These are phyloP conservation scores for Fraxinus floribunda DNA, from an alignment of 305 asterid species.

Conservation along the genomic window DNA sequence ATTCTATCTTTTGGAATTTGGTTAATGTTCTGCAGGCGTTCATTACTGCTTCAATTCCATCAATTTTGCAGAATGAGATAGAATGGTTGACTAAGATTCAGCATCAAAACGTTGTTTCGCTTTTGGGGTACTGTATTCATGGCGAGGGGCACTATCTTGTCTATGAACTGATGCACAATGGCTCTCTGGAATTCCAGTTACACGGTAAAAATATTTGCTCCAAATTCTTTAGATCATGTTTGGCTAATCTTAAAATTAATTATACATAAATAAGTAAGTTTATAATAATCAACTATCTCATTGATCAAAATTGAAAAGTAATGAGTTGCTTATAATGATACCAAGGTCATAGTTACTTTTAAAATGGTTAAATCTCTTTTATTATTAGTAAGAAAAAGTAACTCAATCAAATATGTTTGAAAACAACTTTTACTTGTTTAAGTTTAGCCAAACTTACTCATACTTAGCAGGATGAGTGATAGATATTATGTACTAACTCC, in stretches of 20 bases:
- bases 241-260: background rate
- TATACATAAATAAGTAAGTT: background rate
- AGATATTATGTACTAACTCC: background rate
- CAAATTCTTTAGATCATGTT: background rate
- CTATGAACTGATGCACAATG: slow-evolving; percentile 81
- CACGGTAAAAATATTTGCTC: slow-evolving; percentile 50
- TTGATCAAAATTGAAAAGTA: background rate
- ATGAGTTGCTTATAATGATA: background rate
- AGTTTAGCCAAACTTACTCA: background rate
- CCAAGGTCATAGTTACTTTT: background rate
- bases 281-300: background rate
- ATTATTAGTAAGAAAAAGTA: background rate
- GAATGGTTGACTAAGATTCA: slow-evolving; percentile 63
- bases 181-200: slow-evolving; percentile 73
- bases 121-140: slow-evolving; percentile 73
- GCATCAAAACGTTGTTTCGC: slow-evolving; percentile 81
- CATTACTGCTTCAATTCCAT: slow-evolving; percentile 20
- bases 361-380: background rate
- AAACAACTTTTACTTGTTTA: background rate
- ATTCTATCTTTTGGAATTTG: background rate
- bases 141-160: slow-evolving; percentile 66
- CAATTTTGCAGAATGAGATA: slow-evolving; percentile 72
- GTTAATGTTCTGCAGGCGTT: slow-evolving; percentile 2
- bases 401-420: background rate
- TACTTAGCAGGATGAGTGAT: background rate